Conservation (phyloP, 2,329 filamentous ascomycete genomes). For the Pseudogymnoascus sp. region DNA sequence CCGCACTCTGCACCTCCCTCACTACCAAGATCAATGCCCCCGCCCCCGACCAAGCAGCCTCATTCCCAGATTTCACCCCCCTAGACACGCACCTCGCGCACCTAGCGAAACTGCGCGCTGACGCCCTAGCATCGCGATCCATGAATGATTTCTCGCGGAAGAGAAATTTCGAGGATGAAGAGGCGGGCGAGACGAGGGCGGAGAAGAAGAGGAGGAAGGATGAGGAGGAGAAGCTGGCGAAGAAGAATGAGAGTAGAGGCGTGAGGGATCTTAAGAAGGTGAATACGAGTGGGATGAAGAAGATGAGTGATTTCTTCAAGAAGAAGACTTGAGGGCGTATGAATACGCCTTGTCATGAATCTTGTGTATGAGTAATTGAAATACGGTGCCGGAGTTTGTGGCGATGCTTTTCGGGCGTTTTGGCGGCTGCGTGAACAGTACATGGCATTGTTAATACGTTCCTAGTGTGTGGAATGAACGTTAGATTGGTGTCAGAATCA, state of each 20-base stretch:
- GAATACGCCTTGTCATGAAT: not conserved
- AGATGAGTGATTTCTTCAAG: conserved; percentile 88
- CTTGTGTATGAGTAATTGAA: not conserved
- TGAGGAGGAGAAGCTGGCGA: conserved; percentile 80
- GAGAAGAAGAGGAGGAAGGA: conserved; percentile 82
- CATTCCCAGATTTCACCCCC: conserved; percentile 54
- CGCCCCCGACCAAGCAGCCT: conserved; percentile 24
- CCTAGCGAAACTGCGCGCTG: conserved; percentile 58
- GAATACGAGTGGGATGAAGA: conserved; percentile 89
- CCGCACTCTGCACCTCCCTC: conserved; percentile 30
- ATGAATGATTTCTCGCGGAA: conserved; percentile 65
- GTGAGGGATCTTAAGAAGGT: conserved; percentile 82
- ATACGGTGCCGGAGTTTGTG: not conserved
- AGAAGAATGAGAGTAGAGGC: conserved; percentile 63
- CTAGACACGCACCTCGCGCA: conserved; percentile 62
- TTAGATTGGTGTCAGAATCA: not conserved
- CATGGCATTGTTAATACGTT: not conserved
- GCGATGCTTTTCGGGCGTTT: not conserved
- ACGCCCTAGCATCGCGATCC: conserved; percentile 62
- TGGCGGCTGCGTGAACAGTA: not conserved
- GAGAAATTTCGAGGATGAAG: conserved; percentile 51
- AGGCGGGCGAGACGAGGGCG: conserved; percentile 49
- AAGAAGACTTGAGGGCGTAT: conserved; percentile 39
- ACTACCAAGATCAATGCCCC: conserved; percentile 28
- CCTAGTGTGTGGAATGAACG: not conserved